phyloP scores from a whole-genome alignment of 495 filamentous ascomycete species.

The Annulohypoxylon maeteangense region DNA sequence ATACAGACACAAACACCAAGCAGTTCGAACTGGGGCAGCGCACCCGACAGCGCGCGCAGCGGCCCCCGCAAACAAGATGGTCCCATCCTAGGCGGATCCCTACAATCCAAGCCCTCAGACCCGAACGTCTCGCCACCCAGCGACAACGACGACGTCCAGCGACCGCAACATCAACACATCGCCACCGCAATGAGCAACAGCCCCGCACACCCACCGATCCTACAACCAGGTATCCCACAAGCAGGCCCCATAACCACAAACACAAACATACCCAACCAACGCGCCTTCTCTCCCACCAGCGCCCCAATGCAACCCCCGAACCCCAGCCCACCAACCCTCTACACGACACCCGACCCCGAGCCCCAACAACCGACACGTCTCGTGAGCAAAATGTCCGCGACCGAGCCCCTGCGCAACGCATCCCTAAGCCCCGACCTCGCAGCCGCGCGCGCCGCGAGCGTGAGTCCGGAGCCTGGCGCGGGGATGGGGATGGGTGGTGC shows the following conservation, averaged over 20 bases:
- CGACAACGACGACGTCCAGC: slow-evolving; percentile 13
- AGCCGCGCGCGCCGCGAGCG: slow-evolving; percentile 44
- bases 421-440: slow-evolving; percentile 45
- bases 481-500: no score
- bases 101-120: slow-evolving; percentile 21
- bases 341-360: slow-evolving; percentile 12
- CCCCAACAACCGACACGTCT: slow-evolving; percentile 39
- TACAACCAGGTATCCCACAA: slow-evolving; percentile 17
- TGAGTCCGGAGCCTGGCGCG: slow-evolving; percentile 50
- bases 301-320: neutral
- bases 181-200: slow-evolving; percentile 34
- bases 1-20: slow-evolving; percentile 23
- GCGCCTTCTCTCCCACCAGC: slow-evolving; percentile 11
- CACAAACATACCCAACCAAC: neutral
- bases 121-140: slow-evolving; percentile 31
- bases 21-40: slow-evolving; percentile 42
- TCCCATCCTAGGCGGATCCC: neutral
- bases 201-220: neutral
- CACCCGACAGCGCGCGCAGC: slow-evolving; percentile 29
- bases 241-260: neutral
- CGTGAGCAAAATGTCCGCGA: slow-evolving; percentile 30
- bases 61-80: neutral
- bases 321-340: neutral
- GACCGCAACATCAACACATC: slow-evolving; percentile 38
- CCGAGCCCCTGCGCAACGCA: slow-evolving; percentile 15